These are phyloP conservation scores for Lyophyllum atratum DNA, from an alignment of 768 basidiomycete species.

Conservation along the genomic window DNA sequence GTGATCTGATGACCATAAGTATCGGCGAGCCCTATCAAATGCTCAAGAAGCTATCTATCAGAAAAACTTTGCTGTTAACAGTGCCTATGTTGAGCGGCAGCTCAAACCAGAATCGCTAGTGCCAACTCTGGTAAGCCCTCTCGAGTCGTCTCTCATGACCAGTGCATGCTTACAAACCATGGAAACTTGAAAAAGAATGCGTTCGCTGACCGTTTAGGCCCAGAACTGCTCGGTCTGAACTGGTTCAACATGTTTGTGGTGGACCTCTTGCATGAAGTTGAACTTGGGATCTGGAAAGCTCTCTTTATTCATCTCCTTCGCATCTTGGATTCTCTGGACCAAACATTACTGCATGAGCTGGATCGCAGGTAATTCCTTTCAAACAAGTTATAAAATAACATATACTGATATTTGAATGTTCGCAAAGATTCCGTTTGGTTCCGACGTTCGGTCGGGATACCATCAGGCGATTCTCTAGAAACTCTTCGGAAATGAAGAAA, in stretches of 20 bases:
- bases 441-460: slow-evolving; percentile 16
- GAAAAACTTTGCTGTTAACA: slow-evolving; percentile 18
- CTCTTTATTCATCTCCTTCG: slow-evolving; percentile 25
- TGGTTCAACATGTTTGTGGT: slow-evolving; percentile 18
- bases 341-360: neutral
- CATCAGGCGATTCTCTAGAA: slow-evolving; percentile 25
- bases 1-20: neutral
- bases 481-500: slow-evolving; percentile 23
- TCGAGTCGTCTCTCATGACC: neutral
- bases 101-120: slow-evolving; percentile 21
- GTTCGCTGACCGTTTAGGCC: slow-evolving; percentile 1
- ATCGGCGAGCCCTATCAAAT: neutral
- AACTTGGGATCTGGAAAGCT: slow-evolving; percentile 23
- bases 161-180: neutral
- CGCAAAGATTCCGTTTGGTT: neutral
- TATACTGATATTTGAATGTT: neutral
- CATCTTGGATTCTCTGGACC: slow-evolving; percentile 8
- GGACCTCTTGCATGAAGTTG: slow-evolving; percentile 17
- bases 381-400: neutral
- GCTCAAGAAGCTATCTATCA: neutral
- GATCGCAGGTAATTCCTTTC: neutral
- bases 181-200: slow-evolving; percentile 6
- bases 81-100: slow-evolving; percentile 19
- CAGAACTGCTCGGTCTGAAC: slow-evolving; percentile 16
- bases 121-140: slow-evolving; percentile 25